These are phyloP conservation scores for Neofusicoccum parvum DNA, from an alignment of 2,329 filamentous ascomycete genomes.

Conservation along the genomic window DNA sequence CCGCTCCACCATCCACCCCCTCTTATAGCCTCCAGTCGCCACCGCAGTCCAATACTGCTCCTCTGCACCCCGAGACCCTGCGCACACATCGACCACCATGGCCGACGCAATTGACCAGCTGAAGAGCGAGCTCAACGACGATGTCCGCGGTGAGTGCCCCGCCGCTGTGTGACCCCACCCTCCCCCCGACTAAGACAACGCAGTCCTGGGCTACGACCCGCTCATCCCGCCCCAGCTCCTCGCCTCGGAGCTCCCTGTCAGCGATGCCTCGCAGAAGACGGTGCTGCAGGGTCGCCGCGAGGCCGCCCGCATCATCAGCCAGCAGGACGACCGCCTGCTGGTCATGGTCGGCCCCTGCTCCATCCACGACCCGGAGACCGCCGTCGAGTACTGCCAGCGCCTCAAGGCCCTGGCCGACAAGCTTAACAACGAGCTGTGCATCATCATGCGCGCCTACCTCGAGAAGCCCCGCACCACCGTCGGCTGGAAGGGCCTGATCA, in stretches of 20 bases:
- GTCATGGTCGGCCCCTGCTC: constrained; percentile 96
- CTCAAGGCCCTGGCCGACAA: constrained; percentile 77
- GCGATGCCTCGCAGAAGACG: constrained; percentile 62
- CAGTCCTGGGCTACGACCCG: constrained; percentile 92
- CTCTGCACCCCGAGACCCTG: constrained; percentile 23
- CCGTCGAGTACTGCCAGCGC: constrained; percentile 82
- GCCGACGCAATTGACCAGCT: constrained; percentile 26
- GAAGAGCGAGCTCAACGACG: constrained; percentile 45
- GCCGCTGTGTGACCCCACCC: constrained; percentile 14
- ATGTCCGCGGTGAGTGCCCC: constrained; percentile 53
- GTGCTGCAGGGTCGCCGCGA: constrained; percentile 71
- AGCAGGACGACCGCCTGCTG: constrained; percentile 81
- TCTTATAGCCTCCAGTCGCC: constrained; percentile 18
- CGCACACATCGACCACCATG: constrained; percentile 24
- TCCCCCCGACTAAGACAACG: background rate
- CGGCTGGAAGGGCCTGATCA: constrained; percentile 99
- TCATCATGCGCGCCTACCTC: constrained; percentile 98
- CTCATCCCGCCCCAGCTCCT: constrained; percentile 87
- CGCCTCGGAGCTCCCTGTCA: constrained; percentile 77
- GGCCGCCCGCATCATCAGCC: constrained; percentile 74
- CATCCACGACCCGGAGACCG: constrained; percentile 88
- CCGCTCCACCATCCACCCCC: constrained; percentile 4
- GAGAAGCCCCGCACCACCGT: constrained; percentile 98
- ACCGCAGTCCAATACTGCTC: constrained; percentile 9
- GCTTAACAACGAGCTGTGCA: constrained; percentile 79